phyloP scores from a whole-genome alignment of 805 yeast species.

The Helenozyma baotianmanensis region DNA sequence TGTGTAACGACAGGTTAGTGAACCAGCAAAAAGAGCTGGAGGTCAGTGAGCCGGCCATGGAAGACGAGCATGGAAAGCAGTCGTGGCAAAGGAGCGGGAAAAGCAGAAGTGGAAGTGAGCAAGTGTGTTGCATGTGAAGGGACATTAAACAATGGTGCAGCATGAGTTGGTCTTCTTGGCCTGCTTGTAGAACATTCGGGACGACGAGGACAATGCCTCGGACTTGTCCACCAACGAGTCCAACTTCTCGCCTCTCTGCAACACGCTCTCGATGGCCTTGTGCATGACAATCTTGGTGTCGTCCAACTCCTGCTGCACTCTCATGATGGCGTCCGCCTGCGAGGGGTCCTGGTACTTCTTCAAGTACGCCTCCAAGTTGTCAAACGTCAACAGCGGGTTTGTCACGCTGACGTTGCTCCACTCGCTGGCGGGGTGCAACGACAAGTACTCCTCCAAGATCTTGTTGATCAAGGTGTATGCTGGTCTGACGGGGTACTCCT shows the following conservation, averaged over 20 bases:
- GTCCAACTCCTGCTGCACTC: conserved; percentile 95
- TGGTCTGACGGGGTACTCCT: conserved; percentile 95
- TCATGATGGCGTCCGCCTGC: conserved; percentile 95
- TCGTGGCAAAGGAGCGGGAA: too few species aligned
- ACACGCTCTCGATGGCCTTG: conserved; percentile 89
- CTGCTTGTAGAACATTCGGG: conserved; percentile 93
- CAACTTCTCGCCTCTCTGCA: conserved; percentile 94
- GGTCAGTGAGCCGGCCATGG: too few species aligned
- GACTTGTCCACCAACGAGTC: conserved; percentile 93
- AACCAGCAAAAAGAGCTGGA: too few species aligned
- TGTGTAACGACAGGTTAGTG: too few species aligned
- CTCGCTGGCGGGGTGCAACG: conserved; percentile 69
- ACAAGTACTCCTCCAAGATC: conserved; percentile 82
- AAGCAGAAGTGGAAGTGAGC: too few species aligned
- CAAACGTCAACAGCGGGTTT: conserved; percentile 45
- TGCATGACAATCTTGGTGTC: conserved; percentile 96
- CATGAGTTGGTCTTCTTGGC: conserved; percentile 68
- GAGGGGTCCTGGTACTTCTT: conserved; percentile 91
- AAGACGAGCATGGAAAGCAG: too few species aligned
- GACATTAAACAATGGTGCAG: conserved; percentile 23
- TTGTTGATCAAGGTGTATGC: conserved; percentile 92
- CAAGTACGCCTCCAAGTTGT: conserved; percentile 64
- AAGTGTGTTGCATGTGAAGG: too few species aligned
- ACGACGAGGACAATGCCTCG: conserved; percentile 81
- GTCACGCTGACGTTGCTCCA: conserved; percentile 54